Percentiles rank a stretch among this genome's conserved stretches.
phyloP scores from a whole-genome alignment of 441 rosid genomes.

The Erodium moschatum region DNA sequence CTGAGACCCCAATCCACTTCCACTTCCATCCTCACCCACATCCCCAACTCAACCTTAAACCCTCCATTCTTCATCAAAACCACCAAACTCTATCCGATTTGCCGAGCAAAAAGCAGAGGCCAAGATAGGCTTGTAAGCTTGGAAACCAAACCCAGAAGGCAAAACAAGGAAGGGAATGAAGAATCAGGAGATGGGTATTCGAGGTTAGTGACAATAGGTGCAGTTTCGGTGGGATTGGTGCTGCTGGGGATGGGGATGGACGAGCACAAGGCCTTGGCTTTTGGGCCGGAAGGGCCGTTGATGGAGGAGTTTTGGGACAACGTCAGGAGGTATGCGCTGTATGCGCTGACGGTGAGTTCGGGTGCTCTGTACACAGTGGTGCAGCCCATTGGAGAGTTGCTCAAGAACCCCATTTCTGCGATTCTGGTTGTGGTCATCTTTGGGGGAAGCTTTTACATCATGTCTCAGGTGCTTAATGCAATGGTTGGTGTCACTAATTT shows the following conservation, averaged over 20 bases:
- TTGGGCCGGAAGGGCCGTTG: slow-evolving; percentile 84
- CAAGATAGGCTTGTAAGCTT: neutral
- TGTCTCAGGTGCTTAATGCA: slow-evolving; percentile 69
- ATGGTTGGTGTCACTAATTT: slow-evolving; percentile 77
- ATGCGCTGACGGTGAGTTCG: slow-evolving; percentile 60
- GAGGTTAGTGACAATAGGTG: slow-evolving; percentile 40
- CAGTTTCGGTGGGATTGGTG: slow-evolving; percentile 45
- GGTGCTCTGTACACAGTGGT: slow-evolving; percentile 53
- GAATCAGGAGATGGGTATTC: slow-evolving; percentile 24
- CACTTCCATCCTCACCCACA: neutral
- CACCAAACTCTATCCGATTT: neutral
- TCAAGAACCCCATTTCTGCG: slow-evolving; percentile 77
- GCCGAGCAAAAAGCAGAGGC: neutral
- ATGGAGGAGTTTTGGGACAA: slow-evolving; percentile 90
- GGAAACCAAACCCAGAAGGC: neutral
- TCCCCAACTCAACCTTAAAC: neutral
- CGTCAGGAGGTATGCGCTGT: slow-evolving; percentile 63
- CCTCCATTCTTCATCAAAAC: neutral
- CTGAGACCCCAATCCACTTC: neutral
- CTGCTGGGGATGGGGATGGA: slow-evolving; percentile 39
- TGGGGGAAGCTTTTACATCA: slow-evolving; percentile 48
- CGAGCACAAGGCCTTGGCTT: slow-evolving; percentile 53
- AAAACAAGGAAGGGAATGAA: slow-evolving; percentile 4
- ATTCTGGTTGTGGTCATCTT: slow-evolving; percentile 48
- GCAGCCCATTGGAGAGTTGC: slow-evolving; percentile 40